A percentile compares a stretch with the other conserved stretches of the same genome.
Conservation (phyloP, 2,329 filamentous ascomycete genomes). For the Penicillium concentricum region DNA sequence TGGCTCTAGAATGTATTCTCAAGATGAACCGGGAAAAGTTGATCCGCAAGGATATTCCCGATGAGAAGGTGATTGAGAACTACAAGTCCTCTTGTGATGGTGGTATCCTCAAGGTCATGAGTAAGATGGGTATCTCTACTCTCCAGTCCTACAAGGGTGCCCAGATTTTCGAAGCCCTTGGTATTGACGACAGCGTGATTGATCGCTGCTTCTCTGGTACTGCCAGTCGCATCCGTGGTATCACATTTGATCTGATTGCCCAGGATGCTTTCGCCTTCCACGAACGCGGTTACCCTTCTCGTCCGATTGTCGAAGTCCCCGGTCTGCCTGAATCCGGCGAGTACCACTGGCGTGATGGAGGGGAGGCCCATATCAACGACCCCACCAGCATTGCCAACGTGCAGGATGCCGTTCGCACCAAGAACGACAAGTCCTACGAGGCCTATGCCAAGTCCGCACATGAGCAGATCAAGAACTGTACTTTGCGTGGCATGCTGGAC, state of each 20-base stretch:
- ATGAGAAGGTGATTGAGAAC: conserved; percentile 84
- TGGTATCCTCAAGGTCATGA: conserved; percentile 98
- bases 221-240: conserved; percentile 88
- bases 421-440: conserved; percentile 98
- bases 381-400: conserved; percentile 94
- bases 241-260: conserved; percentile 90
- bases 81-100: conserved; percentile 97
- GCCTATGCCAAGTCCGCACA: conserved; percentile 91
- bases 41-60: conserved; percentile 82
- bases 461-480: conserved; percentile 95
- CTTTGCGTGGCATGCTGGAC: conserved; percentile 87
- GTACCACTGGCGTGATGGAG: conserved; percentile 97
- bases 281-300: conserved; percentile 85
- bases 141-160: conserved; percentile 96
- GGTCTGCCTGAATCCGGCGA: conserved; percentile 90
- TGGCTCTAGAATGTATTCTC: conserved; percentile 92
- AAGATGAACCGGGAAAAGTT: conserved; percentile 94
- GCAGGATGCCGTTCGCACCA: conserved; percentile 91
- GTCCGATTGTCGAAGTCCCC: conserved; percentile 71
- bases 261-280: conserved; percentile 94
- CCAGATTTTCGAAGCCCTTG: conserved; percentile 95
- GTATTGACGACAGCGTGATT: conserved; percentile 86
- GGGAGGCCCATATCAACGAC: conserved; percentile 93
- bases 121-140: conserved; percentile 98
- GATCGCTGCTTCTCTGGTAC: conserved; percentile 95